phyloP scores from a whole-genome alignment of 345 rosid genomes.

The Brassica nigra region DNA sequence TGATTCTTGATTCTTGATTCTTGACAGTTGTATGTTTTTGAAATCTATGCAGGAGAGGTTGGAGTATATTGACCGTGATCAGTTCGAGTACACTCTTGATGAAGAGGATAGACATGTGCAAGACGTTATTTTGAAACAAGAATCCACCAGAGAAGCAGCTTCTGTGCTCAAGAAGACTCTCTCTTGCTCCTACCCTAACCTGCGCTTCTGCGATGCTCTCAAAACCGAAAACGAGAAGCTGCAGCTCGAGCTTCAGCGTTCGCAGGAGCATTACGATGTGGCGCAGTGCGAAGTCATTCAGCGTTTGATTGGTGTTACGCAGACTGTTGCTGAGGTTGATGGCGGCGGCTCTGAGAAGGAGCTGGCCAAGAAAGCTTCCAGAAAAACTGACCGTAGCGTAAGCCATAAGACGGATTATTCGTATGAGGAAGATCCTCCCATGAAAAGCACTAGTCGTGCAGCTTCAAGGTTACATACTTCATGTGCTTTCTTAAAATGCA shows the following conservation, averaged over 20 bases:
- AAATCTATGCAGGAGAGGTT: slow-evolving; percentile 69
- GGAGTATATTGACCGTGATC: slow-evolving; percentile 88
- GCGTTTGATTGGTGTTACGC: slow-evolving; percentile 82
- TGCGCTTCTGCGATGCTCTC: slow-evolving; percentile 82
- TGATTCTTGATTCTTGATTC: neutral
- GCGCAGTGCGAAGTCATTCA: slow-evolving; percentile 87
- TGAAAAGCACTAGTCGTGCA: slow-evolving; percentile 51
- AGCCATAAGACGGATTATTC: slow-evolving; percentile 50
- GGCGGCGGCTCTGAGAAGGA: slow-evolving; percentile 42
- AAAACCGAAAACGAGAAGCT: slow-evolving; percentile 77
- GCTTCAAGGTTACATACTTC: slow-evolving; percentile 63
- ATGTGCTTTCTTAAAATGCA: slow-evolving; percentile 8
- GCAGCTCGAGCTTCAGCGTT: slow-evolving; percentile 75
- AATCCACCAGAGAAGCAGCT: slow-evolving; percentile 64
- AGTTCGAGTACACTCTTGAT: slow-evolving; percentile 82
- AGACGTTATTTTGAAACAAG: slow-evolving; percentile 71
- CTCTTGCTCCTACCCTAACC: slow-evolving; percentile 83
- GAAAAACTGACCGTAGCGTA: slow-evolving; percentile 51
- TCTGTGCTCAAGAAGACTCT: slow-evolving; percentile 76
- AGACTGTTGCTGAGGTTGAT: slow-evolving; percentile 54
- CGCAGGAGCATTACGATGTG: slow-evolving; percentile 83
- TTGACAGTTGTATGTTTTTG: neutral
- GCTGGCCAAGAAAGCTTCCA: slow-evolving; percentile 53
- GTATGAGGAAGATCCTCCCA: slow-evolving; percentile 48
- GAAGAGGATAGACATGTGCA: slow-evolving; percentile 93